These are phyloP conservation scores for Dothidotthia symphoricarpi DNA, from an alignment of 2,329 filamentous ascomycete genomes.

Conservation along the genomic window DNA sequence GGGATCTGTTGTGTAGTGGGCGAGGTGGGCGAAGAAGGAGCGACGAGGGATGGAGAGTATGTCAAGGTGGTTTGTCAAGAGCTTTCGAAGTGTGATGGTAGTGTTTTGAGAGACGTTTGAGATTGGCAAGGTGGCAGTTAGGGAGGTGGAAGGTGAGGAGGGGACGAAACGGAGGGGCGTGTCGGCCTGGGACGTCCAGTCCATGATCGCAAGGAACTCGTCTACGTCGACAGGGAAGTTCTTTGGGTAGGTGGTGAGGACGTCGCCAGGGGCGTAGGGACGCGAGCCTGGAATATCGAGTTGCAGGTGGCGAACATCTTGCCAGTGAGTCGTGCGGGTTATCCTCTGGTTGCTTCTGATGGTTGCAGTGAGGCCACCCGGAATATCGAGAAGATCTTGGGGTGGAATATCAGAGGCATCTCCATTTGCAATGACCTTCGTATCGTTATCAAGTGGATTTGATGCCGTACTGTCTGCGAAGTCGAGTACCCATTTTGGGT, in stretches of 20 bases:
- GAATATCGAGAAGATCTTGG: constrained; percentile 57
- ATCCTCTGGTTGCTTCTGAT: constrained; percentile 68
- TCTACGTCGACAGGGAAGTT: constrained; percentile 83
- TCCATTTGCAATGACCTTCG: constrained; percentile 2
- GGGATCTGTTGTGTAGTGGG: constrained; percentile 68
- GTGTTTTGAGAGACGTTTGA: constrained; percentile 40
- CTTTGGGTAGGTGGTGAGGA: constrained; percentile 78
- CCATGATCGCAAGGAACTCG: constrained; percentile 73
- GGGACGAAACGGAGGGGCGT: constrained; percentile 57
- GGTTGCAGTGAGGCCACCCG: constrained; percentile 55
- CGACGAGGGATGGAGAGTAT: constrained; percentile 86
- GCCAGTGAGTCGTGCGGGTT: constrained; percentile 78
- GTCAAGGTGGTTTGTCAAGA: constrained; percentile 82
- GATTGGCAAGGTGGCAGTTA: constrained; percentile 41
- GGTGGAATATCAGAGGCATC: constrained; percentile 31
- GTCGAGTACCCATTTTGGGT: constrained; percentile 68
- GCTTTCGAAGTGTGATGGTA: constrained; percentile 64
- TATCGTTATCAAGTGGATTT: constrained; percentile 1
- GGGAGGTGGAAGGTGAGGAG: constrained; percentile 28
- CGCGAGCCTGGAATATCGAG: constrained; percentile 51
- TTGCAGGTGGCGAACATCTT: constrained; percentile 83
- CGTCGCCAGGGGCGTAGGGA: constrained; percentile 70
- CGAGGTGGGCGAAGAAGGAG: constrained; percentile 76
- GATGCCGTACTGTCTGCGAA: constrained; percentile 27
- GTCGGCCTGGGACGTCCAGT: constrained; percentile 74